Percentiles rank a stretch among this genome's conserved stretches.
These are phyloP conservation scores for Solanum piurae DNA, from an alignment of 257 asterid genomes.

Conservation along the genomic window DNA sequence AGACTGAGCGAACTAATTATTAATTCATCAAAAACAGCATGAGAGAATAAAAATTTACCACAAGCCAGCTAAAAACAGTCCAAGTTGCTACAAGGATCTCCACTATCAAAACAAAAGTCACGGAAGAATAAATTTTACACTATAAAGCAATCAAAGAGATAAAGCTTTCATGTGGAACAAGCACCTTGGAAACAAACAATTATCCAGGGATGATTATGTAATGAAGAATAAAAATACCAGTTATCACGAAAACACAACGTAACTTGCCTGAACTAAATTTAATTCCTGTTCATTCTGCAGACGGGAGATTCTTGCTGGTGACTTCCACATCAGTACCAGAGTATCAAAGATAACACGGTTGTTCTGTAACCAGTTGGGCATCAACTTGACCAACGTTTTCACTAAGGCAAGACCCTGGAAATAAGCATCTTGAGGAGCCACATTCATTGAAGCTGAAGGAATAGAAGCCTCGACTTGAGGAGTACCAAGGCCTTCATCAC, in stretches of 20 bases:
- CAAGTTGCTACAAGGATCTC: not conserved
- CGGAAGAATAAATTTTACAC: not conserved
- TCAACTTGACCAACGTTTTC: constrained; percentile 85
- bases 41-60: not conserved
- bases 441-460: constrained; percentile 33
- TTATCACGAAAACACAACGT: not conserved
- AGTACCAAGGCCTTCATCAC: constrained; percentile 44
- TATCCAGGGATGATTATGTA: not conserved
- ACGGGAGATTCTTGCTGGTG: constrained; percentile 76
- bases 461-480: constrained; percentile 62
- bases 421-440: constrained; percentile 71
- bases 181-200: not conserved
- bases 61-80: not conserved
- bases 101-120: not conserved
- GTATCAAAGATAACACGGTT: constrained; percentile 76
- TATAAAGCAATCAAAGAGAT: not conserved
- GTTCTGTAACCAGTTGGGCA: constrained; percentile 98
- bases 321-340: constrained; percentile 83
- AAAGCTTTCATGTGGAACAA: not conserved
- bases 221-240: not conserved
- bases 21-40: not conserved
- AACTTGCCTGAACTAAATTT: constrained; percentile 85
- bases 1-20: not conserved
- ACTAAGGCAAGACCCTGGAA: constrained; percentile 95
- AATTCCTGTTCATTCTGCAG: constrained; percentile 91